Conservation (phyloP, 2,329 filamentous ascomycete genomes). For the Metarhizium rileyi region DNA sequence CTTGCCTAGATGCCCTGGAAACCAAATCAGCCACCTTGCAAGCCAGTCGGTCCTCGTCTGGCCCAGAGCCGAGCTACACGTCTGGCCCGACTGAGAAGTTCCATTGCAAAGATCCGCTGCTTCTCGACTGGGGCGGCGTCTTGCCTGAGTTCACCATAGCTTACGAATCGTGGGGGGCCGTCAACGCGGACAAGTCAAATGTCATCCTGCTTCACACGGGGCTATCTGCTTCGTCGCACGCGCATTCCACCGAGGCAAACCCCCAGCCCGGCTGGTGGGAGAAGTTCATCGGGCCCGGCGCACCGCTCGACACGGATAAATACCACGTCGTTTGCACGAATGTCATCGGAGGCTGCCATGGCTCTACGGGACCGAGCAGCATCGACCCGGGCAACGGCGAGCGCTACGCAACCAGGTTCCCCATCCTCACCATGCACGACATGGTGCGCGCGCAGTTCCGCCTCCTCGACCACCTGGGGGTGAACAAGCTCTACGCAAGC, state of each 20-base stretch:
- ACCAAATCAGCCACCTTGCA: conserved; percentile 62
- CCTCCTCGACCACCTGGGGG: conserved; percentile 68
- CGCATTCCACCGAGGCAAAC: conserved; percentile 81
- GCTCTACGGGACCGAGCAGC: conserved; percentile 83
- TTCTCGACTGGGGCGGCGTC: conserved; percentile 93
- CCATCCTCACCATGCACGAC: conserved; percentile 89
- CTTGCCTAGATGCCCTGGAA: conserved; percentile 80
- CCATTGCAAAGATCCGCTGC: conserved; percentile 61
- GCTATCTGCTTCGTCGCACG: conserved; percentile 93
- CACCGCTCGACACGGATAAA: conserved; percentile 78
- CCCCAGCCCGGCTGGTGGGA: conserved; percentile 96
- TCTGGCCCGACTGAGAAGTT: conserved; percentile 74
- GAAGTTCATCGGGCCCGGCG: conserved; percentile 86
- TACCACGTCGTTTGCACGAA: conserved; percentile 96
- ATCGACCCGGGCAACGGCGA: conserved; percentile 82
- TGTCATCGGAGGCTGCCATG: conserved; percentile 90
- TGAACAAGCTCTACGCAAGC: conserved; percentile 75
- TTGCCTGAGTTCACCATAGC: conserved; percentile 81
- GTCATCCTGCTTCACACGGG: conserved; percentile 89
- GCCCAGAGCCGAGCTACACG: conserved; percentile 91
- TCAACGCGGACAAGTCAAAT: conserved; percentile 76
- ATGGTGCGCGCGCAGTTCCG: conserved; percentile 96
- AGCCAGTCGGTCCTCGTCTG: conserved; percentile 48
- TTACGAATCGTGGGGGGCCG: conserved; percentile 82
- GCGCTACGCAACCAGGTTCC: conserved; percentile 87